Conservation (phyloP, 179 eudicot species). For the Nepenthes alata region DNA sequence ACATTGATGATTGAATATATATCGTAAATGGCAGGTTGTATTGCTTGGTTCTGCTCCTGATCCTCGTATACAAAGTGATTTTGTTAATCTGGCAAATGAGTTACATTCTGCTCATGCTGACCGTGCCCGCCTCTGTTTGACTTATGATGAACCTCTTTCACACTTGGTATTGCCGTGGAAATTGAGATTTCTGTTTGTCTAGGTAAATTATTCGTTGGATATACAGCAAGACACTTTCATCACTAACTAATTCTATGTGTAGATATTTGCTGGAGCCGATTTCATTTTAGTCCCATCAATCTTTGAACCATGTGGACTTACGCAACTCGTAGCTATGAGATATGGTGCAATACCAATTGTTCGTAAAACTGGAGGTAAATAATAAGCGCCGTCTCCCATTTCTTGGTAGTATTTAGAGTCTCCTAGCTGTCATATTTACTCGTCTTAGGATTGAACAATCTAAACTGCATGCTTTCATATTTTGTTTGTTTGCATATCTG, state of each 20-base stretch:
- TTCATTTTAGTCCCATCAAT: conserved; percentile 90
- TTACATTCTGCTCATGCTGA: conserved; percentile 78
- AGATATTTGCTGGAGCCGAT: conserved; percentile 98
- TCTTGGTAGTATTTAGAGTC: too few relatives aligned
- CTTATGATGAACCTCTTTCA: conserved; percentile 96
- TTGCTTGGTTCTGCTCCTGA: conserved; percentile 97
- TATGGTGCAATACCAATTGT: conserved; percentile 91
- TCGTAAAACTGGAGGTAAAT: conserved; percentile 94
- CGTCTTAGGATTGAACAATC: too few relatives aligned
- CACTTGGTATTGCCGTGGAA: conserved; percentile 59
- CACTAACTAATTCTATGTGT: conserved; percentile 7
- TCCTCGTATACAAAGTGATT: conserved; percentile 81
- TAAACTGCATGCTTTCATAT: too few relatives aligned
- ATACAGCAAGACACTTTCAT: background rate
- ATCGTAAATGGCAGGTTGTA: conserved; percentile 45
- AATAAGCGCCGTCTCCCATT: too few relatives aligned
- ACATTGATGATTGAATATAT: background rate
- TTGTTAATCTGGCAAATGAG: conserved; percentile 66
- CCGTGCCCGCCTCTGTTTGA: conserved; percentile 82
- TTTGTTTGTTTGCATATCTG: too few relatives aligned
- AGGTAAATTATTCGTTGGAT: background rate
- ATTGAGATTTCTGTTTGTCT: background rate
- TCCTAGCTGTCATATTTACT: too few relatives aligned
- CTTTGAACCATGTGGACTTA: conserved; percentile 96
- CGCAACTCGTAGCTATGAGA: conserved; percentile 98